phyloP scores from a whole-genome alignment of 371 early-diverging fungal genomes.

The Polyrhizophydium stewartii region DNA sequence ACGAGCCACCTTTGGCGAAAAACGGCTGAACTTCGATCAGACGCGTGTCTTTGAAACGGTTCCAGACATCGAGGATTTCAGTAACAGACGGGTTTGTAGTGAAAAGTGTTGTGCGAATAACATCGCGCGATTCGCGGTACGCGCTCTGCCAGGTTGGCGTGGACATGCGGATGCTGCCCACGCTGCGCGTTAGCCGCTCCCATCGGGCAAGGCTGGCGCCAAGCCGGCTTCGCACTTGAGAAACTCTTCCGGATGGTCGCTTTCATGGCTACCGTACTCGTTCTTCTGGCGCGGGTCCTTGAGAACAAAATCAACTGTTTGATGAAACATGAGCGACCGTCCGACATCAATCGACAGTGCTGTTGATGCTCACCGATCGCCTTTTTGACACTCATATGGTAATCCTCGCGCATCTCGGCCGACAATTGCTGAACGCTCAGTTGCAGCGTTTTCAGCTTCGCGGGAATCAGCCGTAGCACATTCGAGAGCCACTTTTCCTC shows the following conservation, averaged over 20 bases:
- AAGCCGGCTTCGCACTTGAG: constrained; percentile 19
- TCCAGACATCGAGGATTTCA: constrained; percentile 39
- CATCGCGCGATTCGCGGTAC: constrained; percentile 21
- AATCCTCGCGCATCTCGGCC: constrained; percentile 53
- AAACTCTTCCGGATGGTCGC: constrained; percentile 25
- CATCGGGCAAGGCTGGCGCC: neutral
- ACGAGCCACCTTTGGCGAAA: constrained; percentile 30
- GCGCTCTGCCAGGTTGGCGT: constrained; percentile 40
- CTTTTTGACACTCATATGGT: constrained; percentile 56
- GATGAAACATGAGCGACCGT: neutral
- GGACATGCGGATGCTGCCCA: constrained; percentile 27
- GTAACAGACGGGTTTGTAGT: constrained; percentile 36
- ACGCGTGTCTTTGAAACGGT: constrained; percentile 27
- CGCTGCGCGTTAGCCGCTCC: no score
- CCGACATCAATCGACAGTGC: neutral
- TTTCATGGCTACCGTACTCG: constrained; percentile 15
- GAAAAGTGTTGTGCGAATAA: constrained; percentile 26
- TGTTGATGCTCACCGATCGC: constrained; percentile 42
- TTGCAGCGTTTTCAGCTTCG: constrained; percentile 29
- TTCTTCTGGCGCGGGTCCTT: constrained; percentile 48
- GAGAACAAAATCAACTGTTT: constrained; percentile 46
- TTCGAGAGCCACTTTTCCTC: constrained; percentile 49
- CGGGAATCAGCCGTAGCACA: constrained; percentile 39
- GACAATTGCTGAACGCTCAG: constrained; percentile 27
- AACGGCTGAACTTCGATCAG: constrained; percentile 43